Conservation (phyloP, 2,329 filamentous ascomycete species). For the Calonectria hongkongensis region DNA sequence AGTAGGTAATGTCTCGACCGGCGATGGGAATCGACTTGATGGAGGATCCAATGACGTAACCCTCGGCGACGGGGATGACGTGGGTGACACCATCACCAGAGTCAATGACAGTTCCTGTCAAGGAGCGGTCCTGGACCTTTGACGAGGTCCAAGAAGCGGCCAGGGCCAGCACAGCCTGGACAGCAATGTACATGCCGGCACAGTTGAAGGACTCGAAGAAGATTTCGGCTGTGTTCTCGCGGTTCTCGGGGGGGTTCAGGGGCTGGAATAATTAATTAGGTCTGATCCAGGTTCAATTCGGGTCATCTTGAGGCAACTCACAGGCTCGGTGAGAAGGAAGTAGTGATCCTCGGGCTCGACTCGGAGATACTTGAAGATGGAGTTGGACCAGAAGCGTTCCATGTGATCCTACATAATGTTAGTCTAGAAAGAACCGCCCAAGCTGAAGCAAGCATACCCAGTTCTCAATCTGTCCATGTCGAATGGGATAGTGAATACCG, state of each 20-base stretch:
- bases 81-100: conserved; percentile 99
- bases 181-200: conserved; percentile 98
- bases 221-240: conserved; percentile 99
- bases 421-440: conserved; percentile 46
- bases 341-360: conserved; percentile 99
- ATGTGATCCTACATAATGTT: conserved; percentile 86
- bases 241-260: conserved; percentile 97
- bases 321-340: conserved; percentile 97
- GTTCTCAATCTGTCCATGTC: conserved; percentile 98
- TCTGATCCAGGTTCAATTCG: conserved; percentile 10
- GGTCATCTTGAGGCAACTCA: conserved; percentile 66
- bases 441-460: conserved; percentile 79
- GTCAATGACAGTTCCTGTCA: conserved; percentile 98
- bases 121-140: conserved; percentile 95
- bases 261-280: conserved; percentile 73
- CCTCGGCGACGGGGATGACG: conserved; percentile 98
- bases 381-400: conserved; percentile 99
- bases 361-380: conserved; percentile 99
- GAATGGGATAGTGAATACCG: conserved; percentile 96
- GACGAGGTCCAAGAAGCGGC: conserved; percentile 99
- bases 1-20: conserved; percentile 98
- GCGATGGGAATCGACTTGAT: conserved; percentile 99
- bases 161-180: conserved; percentile 96
- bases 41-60: conserved; percentile 98
- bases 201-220: conserved; percentile 99